A percentile compares a stretch with the other conserved stretches of the same genome.
phyloP scores from a whole-genome alignment of 768 basidiomycete species.

The Daedaleopsis sinensis region DNA sequence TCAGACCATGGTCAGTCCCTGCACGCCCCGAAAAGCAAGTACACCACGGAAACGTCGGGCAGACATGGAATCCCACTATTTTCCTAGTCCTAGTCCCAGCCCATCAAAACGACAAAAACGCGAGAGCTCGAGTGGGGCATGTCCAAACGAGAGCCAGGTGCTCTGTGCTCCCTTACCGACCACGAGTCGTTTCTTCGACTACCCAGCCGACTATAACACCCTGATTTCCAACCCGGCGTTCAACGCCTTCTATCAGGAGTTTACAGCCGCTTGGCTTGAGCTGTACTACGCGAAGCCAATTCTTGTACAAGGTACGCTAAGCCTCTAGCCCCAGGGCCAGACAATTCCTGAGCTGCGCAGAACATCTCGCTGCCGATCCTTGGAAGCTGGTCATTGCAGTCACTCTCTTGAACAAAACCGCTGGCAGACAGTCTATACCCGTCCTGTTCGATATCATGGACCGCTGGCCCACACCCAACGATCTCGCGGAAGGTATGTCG shows the following conservation, averaged over 20 bases:
- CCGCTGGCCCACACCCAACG: slow-evolving; percentile 60
- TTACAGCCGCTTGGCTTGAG: slow-evolving; percentile 1
- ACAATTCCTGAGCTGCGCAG: slow-evolving; percentile 31
- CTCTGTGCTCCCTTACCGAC: not conserved
- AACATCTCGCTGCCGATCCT: slow-evolving; percentile 54
- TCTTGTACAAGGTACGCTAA: slow-evolving; percentile 30
- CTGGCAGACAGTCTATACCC: slow-evolving; percentile 64
- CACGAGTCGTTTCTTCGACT: slow-evolving; percentile 6
- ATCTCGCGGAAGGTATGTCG: slow-evolving; percentile 54
- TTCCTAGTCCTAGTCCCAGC: slow-evolving; percentile 5
- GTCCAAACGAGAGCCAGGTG: not conserved
- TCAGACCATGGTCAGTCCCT: not conserved
- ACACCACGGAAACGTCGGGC: not conserved
- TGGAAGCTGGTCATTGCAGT: slow-evolving; percentile 74
- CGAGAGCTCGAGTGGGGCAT: too few relatives aligned
- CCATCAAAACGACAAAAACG: not conserved
- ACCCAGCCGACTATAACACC: not conserved
- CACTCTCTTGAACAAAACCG: slow-evolving; percentile 71
- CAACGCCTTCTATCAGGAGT: slow-evolving; percentile 10
- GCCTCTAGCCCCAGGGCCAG: not conserved
- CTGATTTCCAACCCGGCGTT: not conserved
- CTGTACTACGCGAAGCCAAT: slow-evolving; percentile 30
- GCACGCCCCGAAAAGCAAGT: not conserved
- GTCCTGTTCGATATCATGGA: slow-evolving; percentile 60
- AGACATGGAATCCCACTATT: slow-evolving; percentile 1